phyloP scores from a whole-genome alignment of 2,329 filamentous ascomycete species.

The Fusarium aywerte region DNA sequence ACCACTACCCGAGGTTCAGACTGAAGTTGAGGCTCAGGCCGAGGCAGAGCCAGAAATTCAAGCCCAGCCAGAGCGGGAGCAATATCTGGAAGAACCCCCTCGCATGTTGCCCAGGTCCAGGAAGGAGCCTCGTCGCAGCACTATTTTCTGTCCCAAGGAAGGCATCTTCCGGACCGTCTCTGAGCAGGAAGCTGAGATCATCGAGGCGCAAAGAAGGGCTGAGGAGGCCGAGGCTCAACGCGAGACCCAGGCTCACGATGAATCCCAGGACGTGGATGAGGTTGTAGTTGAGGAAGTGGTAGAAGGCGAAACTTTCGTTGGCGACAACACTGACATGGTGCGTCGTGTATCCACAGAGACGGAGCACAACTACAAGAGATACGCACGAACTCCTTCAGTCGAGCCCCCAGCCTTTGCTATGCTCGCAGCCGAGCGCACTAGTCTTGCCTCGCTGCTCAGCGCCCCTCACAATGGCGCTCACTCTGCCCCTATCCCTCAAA shows the following conservation, averaged over 20 bases:
- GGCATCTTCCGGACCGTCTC: constrained; percentile 72
- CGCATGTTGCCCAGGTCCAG: constrained; percentile 45
- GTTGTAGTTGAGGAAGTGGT: constrained; percentile 23
- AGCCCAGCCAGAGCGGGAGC: constrained; percentile 7
- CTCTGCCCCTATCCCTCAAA: constrained; percentile 50
- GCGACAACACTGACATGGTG: constrained; percentile 38
- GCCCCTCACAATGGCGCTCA: constrained; percentile 58
- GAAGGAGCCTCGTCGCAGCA: constrained; percentile 60
- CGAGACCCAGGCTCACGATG: constrained; percentile 1
- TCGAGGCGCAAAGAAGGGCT: constrained; percentile 51
- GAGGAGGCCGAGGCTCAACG: constrained; percentile 34
- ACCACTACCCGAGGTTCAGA: constrained; percentile 17
- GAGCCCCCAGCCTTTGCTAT: constrained; percentile 70
- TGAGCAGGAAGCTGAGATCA: constrained; percentile 61
- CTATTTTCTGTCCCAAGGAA: constrained; percentile 69
- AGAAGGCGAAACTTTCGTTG: constrained; percentile 37
- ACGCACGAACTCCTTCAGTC: constrained; percentile 69
- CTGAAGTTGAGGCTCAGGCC: constrained; percentile 2
- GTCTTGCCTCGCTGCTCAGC: constrained; percentile 70
- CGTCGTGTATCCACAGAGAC: constrained; percentile 50
- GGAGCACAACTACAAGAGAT: constrained; percentile 54
- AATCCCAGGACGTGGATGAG: constrained; percentile 23
- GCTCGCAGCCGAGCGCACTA: constrained; percentile 64
- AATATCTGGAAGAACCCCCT: constrained; percentile 45
- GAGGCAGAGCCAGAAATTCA: constrained; percentile 24